phyloP scores from a whole-genome alignment of 2,329 filamentous ascomycete species.

The Diaporthe citriasiana region DNA sequence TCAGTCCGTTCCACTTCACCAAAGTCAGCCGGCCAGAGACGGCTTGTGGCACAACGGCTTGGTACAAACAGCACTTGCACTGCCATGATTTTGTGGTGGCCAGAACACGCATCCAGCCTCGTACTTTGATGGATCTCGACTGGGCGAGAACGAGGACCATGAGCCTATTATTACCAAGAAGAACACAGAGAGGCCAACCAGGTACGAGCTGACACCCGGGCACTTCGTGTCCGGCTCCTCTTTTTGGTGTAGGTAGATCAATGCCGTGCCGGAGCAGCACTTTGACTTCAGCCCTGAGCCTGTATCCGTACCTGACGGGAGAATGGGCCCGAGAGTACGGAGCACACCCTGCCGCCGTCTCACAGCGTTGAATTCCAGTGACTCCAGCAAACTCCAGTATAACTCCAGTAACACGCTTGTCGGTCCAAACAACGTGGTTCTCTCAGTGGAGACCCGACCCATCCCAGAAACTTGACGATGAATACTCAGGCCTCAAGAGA shows the following conservation, averaged over 20 bases:
- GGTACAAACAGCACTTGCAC: background rate
- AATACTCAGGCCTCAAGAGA: background rate
- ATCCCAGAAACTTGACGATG: background rate
- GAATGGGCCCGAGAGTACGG: constrained; percentile 15
- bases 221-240: background rate
- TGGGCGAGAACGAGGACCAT: constrained; percentile 5
- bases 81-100: constrained; percentile 4
- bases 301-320: constrained; percentile 11
- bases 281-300: background rate
- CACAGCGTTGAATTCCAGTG: background rate
- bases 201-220: background rate
- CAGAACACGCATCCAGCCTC: constrained; percentile 22
- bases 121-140: constrained; percentile 4
- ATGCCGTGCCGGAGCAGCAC: background rate
- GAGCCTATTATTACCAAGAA: background rate
- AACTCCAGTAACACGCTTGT: too few species aligned
- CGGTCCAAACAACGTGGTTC: constrained; percentile 25
- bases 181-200: constrained; percentile 2
- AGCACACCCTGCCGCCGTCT: background rate
- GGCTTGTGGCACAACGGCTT: constrained; percentile 6
- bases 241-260: background rate
- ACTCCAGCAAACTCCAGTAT: too few species aligned
- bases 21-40: background rate
- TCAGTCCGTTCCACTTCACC: constrained; percentile 11
- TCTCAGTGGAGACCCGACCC: background rate